Conservation (phyloP, 306 rosid species). For the Citrullus amarus region DNA sequence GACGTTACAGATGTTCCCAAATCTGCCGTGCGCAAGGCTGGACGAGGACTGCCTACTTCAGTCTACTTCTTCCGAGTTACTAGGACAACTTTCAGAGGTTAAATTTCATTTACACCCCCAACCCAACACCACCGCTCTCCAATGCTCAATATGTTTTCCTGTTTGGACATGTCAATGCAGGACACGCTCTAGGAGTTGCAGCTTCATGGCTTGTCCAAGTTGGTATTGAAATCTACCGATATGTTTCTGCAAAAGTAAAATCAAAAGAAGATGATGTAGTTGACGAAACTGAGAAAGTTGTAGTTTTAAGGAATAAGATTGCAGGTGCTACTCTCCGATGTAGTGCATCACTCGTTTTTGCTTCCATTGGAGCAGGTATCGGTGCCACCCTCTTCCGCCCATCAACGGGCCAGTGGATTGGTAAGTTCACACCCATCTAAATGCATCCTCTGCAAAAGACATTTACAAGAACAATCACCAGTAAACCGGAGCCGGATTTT, state of each 20-base stretch:
- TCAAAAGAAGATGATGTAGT: slow-evolving; percentile 25
- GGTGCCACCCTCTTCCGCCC: slow-evolving; percentile 65
- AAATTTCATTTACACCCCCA: background rate
- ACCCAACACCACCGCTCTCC: background rate
- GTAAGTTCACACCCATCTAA: slow-evolving; percentile 29
- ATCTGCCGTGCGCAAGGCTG: slow-evolving; percentile 71
- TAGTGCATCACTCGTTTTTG: slow-evolving; percentile 54
- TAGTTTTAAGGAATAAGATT: slow-evolving; percentile 35
- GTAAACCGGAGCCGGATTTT: background rate
- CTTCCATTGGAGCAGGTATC: slow-evolving; percentile 72
- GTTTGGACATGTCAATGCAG: slow-evolving; percentile 21
- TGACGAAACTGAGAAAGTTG: slow-evolving; percentile 19
- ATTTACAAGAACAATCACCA: background rate
- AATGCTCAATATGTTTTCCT: slow-evolving; percentile 8
- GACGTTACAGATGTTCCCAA: slow-evolving; percentile 41
- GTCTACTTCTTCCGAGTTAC: slow-evolving; percentile 45
- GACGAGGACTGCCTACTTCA: slow-evolving; percentile 40
- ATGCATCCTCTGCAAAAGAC: background rate
- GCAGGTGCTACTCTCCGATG: slow-evolving; percentile 40
- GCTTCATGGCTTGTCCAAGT: slow-evolving; percentile 85
- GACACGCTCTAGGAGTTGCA: slow-evolving; percentile 55
- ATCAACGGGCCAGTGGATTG: slow-evolving; percentile 64
- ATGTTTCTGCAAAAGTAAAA: slow-evolving; percentile 8
- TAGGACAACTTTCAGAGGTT: slow-evolving; percentile 76
- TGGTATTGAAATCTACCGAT: slow-evolving; percentile 46